Base-by-base conservation (phyloP, 176 grass and related monocot species). In the Triticum urartu region DNA sequence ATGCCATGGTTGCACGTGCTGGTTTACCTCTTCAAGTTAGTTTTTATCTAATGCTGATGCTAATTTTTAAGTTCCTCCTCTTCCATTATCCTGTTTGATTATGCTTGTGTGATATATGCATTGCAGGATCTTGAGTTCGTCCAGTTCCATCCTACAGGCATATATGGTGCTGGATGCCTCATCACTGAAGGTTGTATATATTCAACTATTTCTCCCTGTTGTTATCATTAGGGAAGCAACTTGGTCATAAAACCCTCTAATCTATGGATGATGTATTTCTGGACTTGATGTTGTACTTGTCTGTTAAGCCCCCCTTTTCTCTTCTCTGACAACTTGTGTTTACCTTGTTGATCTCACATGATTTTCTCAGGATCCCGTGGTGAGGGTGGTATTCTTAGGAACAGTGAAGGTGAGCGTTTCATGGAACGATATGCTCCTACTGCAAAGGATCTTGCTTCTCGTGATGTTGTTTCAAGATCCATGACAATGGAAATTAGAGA, bases 81-180 rank as follows among this genome's bases (percentile, higher is more conserved):
- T 54, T 54, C 50, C 11, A 62, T 69, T 85, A 38, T 72, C 63
- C 38, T 86, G 39, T 42, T 88, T 60, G 79, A 59, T 79, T 77
- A 79, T 88, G 34, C 65, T 79, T 90, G 9, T 11, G 28, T 87
- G 69, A 59, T 87, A 38, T 81, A 72, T 79, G 68, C 62, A 83
- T 76, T 82, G 60, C 89, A 99, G 97, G 97, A 97, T 89, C 94
- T 99, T 85, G 97, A 99, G 89, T 99, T 99, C 91, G 94, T 97
- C 47, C 94, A 99, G 92, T 89, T 64, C 83, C 94, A 95, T 81
- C 94, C 94, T 66, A 95, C 94, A 48, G 94, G 94, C 83, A 95
- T 95, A 69, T 95, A 95, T 72, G 89, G 94, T 89, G 94, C 94
- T 61, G 94, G 94, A 85, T 95, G 94, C 66, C 94, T 95, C 61